Base-by-base conservation (phyloP, 768 basidiomycete genomes). In the Dictyophora rubrovolvata region DNA sequence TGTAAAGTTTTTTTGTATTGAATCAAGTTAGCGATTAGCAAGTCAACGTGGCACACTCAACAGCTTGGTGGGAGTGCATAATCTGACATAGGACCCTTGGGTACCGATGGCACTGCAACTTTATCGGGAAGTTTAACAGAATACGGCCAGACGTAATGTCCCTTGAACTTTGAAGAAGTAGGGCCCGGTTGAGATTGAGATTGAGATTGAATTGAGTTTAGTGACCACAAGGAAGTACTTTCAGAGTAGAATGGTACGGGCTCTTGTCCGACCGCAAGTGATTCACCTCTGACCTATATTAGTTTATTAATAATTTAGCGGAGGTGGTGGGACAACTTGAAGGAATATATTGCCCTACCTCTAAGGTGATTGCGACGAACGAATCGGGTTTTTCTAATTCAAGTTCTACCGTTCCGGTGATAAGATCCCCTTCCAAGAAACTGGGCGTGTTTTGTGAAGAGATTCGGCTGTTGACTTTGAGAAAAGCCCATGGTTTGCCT, bases 261-360 rank as follows among this genome's bases (percentile, higher is more conserved):
- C 54, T 83, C 79, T 62, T 84, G 82, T 14, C 80, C 80, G 5
- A 83, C 79, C 1, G 77, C 68, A 4, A 80, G 81, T 17, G 77
- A 77, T 5, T 77, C 75, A 33, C 70, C 80, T 36, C 70, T 68
- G 10, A 80, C 67, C 81, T 81, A 60, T 61, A 47, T 21, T 50
- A 35, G 18, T 37, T 28, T 21, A 42, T 3, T 51, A 20, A 16
- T 57, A n/a, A n/a, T n/a, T n/a, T n/a, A n/a, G n/a, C n/a, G n/a
- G n/a, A n/a, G n/a, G n/a, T n/a, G n/a, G n/a, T n/a, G n/a, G n/a
- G n/a, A n/a, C 58, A 60, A 55, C 4, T 37, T 60, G 9, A 7
- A 20, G 37, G 8, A 20, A 60, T 20, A n/a, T 16, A 36, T 21
- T 42, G 20, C 72, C 77, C 55, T 59, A 79, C 80, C 57, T 74